These are phyloP conservation scores for Heimioporus retisporus DNA, from an alignment of 1,284 basidiomycete species.

Conservation along the genomic window DNA sequence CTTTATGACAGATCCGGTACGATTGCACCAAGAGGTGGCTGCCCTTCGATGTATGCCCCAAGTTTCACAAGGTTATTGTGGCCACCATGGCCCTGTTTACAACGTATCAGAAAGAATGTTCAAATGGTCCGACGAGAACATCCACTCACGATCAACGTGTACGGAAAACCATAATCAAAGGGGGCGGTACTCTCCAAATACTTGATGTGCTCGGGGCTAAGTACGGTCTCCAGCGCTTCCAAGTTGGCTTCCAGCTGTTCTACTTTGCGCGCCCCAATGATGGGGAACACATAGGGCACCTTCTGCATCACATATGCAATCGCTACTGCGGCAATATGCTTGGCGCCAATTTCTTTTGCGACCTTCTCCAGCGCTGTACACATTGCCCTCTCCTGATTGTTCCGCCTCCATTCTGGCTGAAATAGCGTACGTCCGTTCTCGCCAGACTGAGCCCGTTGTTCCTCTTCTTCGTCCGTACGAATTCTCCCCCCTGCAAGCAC, in stretches of 20 bases:
- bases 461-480: conserved; percentile 22
- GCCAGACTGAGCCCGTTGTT: conserved; percentile 13
- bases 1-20: too few relatives aligned
- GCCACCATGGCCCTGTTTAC: too few relatives aligned
- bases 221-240: conserved; percentile 53
- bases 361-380: conserved; percentile 6
- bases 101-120: too few relatives aligned
- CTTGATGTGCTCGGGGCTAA: conserved; percentile 54
- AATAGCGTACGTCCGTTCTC: conserved; percentile 7
- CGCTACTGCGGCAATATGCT: conserved; percentile 22
- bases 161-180: too few relatives aligned
- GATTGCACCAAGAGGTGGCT: too few relatives aligned
- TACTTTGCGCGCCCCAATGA: conserved; percentile 59
- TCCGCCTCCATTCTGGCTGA: conserved; percentile 7
- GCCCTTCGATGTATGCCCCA: too few relatives aligned
- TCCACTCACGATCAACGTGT: too few relatives aligned
- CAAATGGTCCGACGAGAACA: too few relatives aligned
- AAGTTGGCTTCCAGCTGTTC: conserved; percentile 58
- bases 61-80: too few relatives aligned
- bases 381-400: conserved; percentile 3
- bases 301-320: conserved; percentile 60
- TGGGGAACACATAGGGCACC: conserved; percentile 57
- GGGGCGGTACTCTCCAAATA: conserved; percentile 42
- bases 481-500: conserved; percentile 17
- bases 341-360: conserved; percentile 9